Percentiles rank a stretch among this genome's conserved stretches.
Evolutionary conservation across 805 yeast genomes (phyloP).

Genomic region (Debaryomyces castellii): DNA sequence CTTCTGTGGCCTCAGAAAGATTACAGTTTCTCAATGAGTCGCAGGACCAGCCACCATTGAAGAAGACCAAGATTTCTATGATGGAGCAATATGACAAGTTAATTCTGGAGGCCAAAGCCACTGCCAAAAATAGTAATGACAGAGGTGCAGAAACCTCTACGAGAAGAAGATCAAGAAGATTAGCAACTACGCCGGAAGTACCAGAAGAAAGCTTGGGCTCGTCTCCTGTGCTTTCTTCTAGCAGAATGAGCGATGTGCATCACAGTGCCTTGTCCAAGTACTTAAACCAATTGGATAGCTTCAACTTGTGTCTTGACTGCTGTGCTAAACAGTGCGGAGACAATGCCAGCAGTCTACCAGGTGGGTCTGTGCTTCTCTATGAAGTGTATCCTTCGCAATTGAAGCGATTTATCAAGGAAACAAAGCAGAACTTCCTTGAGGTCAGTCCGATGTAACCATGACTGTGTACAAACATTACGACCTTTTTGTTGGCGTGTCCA

Average conservation of each 20-base stretch:
- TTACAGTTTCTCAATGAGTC: neutral
- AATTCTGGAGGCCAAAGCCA: slow-evolving; percentile 15
- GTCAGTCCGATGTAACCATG: neutral
- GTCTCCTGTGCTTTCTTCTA: neutral
- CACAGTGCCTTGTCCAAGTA: slow-evolving; percentile 19
- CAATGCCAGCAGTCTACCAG: slow-evolving; percentile 17
- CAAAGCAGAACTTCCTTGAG: slow-evolving; percentile 12
- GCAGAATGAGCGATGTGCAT: slow-evolving; percentile 22
- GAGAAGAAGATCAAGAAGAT: slow-evolving; percentile 10
- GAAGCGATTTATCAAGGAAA: slow-evolving; percentile 16
- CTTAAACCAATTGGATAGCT: slow-evolving; percentile 22
- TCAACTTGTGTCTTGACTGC: slow-evolving; percentile 33
- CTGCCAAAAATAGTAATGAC: slow-evolving; percentile 10
- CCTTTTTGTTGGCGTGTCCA: no score
- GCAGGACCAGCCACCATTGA: neutral
- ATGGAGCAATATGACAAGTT: slow-evolving; percentile 18
- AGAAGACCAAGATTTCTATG: slow-evolving; percentile 1
- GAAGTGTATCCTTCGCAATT: slow-evolving; percentile 20
- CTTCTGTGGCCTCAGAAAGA: slow-evolving; percentile 7
- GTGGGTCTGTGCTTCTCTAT: slow-evolving; percentile 20
- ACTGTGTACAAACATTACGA: neutral
- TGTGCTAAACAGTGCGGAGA: slow-evolving; percentile 19
- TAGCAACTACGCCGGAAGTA: neutral
- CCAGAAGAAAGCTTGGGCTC: neutral
- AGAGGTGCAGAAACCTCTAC: neutral